These are phyloP conservation scores for Mercurialis annua DNA, from an alignment of 345 rosid genomes.

Conservation along the genomic window DNA sequence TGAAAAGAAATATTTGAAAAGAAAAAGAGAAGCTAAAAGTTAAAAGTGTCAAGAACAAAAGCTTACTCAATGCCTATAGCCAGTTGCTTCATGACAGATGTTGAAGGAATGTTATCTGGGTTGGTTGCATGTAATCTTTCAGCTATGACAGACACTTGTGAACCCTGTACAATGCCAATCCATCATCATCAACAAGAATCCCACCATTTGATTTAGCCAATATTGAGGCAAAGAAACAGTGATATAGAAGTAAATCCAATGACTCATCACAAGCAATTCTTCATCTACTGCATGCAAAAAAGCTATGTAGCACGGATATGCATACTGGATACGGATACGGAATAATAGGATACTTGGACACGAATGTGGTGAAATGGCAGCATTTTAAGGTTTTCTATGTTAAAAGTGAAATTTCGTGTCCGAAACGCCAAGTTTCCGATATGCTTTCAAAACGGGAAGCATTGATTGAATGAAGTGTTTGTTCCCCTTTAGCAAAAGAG, in stretches of 20 bases:
- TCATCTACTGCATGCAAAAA: background rate
- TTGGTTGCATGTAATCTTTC: conserved; percentile 55
- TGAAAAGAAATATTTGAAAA: background rate
- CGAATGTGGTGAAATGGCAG: too few species aligned
- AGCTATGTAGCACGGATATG: too few species aligned
- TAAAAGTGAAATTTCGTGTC: too few species aligned
- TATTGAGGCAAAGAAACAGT: background rate
- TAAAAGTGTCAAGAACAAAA: conserved; percentile 11
- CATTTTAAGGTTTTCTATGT: too few species aligned
- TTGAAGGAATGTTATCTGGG: conserved; percentile 59
- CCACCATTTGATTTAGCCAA: background rate
- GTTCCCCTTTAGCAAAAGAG: too few species aligned
- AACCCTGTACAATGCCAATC: conserved; percentile 36
- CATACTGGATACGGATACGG: too few species aligned
- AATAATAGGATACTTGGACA: too few species aligned
- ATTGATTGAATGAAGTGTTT: too few species aligned
- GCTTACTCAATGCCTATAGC: conserved; percentile 84
- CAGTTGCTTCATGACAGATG: conserved; percentile 72
- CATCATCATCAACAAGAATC: background rate
- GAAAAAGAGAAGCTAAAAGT: conserved; percentile 4
- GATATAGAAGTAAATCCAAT: background rate
- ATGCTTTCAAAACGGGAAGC: too few species aligned
- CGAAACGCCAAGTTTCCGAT: too few species aligned
- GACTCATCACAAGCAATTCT: background rate
- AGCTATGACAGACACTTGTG: conserved; percentile 46